These are phyloP conservation scores for Kodamaea kaohsiungensis DNA, from an alignment of 805 yeast genomes.

Conservation along the genomic window DNA sequence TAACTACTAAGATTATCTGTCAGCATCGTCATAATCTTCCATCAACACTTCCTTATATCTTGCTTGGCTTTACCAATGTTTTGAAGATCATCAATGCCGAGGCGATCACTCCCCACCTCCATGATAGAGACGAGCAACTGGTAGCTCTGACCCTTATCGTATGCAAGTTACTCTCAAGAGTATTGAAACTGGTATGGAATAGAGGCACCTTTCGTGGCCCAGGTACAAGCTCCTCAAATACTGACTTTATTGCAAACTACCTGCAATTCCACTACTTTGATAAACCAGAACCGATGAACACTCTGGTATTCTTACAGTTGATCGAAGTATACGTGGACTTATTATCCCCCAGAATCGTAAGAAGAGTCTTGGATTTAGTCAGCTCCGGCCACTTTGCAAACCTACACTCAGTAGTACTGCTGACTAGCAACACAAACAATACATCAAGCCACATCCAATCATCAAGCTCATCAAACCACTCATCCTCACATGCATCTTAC, in stretches of 20 bases:
- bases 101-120: conserved; percentile 19
- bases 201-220: conserved; percentile 15
- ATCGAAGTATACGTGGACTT: conserved; percentile 33
- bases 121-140: conserved; percentile 31
- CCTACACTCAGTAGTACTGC: not conserved
- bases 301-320: conserved; percentile 18
- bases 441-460: conserved; percentile 2
- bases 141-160: conserved; percentile 34
- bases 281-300: conserved; percentile 27
- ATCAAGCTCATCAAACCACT: conserved; percentile 5
- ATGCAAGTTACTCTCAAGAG: conserved; percentile 29
- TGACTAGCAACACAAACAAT: conserved; percentile 26
- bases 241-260: conserved; percentile 17
- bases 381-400: conserved; percentile 1
- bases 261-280: conserved; percentile 31
- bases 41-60: conserved; percentile 21
- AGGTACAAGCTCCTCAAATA: not conserved
- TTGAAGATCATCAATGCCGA: conserved; percentile 28
- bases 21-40: conserved; percentile 15
- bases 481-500: conserved; percentile 1
- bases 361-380: conserved; percentile 29
- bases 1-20: conserved; percentile 31
- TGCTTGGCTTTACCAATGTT: conserved; percentile 22
- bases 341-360: conserved; percentile 30
- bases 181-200: conserved; percentile 33